phyloP scores from a whole-genome alignment of 2,329 filamentous ascomycete genomes.

The Aspergillus sp. region DNA sequence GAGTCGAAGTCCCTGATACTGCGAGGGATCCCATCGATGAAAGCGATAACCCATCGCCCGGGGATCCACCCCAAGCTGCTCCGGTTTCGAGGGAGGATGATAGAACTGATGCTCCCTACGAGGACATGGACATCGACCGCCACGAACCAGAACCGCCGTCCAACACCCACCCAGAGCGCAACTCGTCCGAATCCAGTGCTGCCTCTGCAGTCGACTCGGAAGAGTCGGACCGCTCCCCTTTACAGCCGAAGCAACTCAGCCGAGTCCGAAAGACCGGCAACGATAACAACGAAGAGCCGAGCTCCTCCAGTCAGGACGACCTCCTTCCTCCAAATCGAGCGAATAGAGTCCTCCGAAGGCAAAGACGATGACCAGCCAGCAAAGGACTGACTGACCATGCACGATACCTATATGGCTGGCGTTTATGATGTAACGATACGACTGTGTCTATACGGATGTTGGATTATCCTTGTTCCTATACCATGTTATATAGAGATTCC shows the following conservation, averaged over 20 bases:
- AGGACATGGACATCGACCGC: neutral
- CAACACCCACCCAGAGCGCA: neutral
- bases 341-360: too few species aligned
- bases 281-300: neutral
- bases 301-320: neutral
- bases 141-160: neutral
- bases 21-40: neutral
- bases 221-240: neutral
- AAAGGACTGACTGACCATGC: too few species aligned
- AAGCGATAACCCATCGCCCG: neutral
- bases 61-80: neutral
- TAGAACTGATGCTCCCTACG: neutral
- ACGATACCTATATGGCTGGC: too few species aligned
- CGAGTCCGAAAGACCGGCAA: too few species aligned
- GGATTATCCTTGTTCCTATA: too few species aligned
- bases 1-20: constrained; percentile 11
- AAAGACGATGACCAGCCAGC: too few species aligned
- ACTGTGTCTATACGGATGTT: too few species aligned
- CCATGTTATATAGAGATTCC: too few species aligned
- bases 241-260: too few species aligned
- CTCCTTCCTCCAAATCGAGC: too few species aligned
- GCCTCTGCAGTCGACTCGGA: neutral
- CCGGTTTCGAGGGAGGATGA: neutral
- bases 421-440: too few species aligned
- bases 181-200: neutral